These are phyloP conservation scores for Eucalyptus globulus DNA, from an alignment of 345 rosid species.

Conservation along the genomic window DNA sequence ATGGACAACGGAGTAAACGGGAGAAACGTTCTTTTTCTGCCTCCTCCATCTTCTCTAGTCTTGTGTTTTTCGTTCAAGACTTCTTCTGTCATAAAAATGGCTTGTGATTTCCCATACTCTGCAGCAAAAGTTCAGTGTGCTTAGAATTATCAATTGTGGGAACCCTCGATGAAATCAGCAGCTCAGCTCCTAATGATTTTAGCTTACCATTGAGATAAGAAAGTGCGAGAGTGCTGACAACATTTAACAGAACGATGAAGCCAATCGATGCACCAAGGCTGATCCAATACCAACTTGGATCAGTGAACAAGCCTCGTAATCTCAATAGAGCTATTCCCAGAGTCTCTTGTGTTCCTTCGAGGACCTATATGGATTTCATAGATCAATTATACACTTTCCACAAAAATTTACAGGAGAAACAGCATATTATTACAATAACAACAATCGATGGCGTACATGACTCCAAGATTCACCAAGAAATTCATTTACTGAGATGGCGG, in stretches of 20 bases:
- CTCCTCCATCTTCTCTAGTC: not conserved
- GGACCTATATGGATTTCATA: not conserved
- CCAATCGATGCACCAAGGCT: constrained; percentile 27
- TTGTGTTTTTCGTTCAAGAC: not conserved
- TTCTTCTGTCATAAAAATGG: constrained; percentile 2
- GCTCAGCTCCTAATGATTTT: not conserved
- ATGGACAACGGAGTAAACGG: constrained; percentile 17
- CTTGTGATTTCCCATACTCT: constrained; percentile 28
- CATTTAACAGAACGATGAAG: constrained; percentile 22
- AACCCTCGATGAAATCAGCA: not conserved
- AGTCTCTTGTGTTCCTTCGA: constrained; percentile 1
- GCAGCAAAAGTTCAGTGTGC: not conserved
- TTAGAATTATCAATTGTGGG: not conserved
- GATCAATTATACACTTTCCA: not conserved
- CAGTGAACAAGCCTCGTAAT: constrained; percentile 24
- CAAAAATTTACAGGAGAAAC: not conserved
- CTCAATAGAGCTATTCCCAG: constrained; percentile 31
- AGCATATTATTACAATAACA: not conserved
- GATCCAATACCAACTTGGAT: constrained; percentile 56
- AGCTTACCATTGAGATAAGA: constrained; percentile 39
- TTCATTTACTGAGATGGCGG: constrained; percentile 38
- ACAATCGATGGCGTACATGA: constrained; percentile 10
- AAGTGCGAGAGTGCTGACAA: constrained; percentile 18
- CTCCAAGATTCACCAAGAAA: constrained; percentile 45
- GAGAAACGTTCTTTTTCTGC: constrained; percentile 5